phyloP scores from a whole-genome alignment of 1,139 yeast species.

The Meyerozyma elateridarum region DNA sequence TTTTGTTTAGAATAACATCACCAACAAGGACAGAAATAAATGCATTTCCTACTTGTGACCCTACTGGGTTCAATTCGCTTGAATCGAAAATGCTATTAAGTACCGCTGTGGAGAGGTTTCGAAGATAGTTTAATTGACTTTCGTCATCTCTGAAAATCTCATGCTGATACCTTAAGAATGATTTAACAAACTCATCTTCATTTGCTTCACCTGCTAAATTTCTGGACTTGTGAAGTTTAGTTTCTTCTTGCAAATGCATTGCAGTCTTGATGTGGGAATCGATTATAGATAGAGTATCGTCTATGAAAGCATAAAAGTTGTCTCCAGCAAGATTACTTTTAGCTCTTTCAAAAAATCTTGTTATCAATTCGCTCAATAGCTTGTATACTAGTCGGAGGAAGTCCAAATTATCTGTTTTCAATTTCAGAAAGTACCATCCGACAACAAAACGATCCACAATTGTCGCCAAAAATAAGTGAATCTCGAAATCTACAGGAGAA shows the following conservation, averaged over 20 bases:
- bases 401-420: constrained; percentile 36
- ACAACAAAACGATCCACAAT: constrained; percentile 31
- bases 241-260: constrained; percentile 6
- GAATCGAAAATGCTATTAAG: constrained; percentile 18
- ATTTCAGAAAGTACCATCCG: constrained; percentile 37
- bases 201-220: constrained; percentile 9
- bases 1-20: constrained; percentile 31
- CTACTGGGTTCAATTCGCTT: constrained; percentile 13
- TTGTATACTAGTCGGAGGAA: constrained; percentile 30
- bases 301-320: constrained; percentile 15
- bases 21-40: constrained; percentile 27
- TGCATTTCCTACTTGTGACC: constrained; percentile 27
- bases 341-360: no score
- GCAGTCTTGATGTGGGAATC: constrained; percentile 21
- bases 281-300: constrained; percentile 23
- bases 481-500: constrained; percentile 26
- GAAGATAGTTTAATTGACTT: constrained; percentile 17
- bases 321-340: no score
- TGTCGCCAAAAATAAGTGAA: constrained; percentile 34
- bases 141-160: neutral
- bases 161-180: constrained; percentile 1
- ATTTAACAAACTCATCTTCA: constrained; percentile 13
- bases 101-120: constrained; percentile 22
- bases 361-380: constrained; percentile 21
- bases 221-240: neutral